Base-by-base conservation (phyloP, 768 basidiomycete species). In the Clathrus columnatus region DNA sequence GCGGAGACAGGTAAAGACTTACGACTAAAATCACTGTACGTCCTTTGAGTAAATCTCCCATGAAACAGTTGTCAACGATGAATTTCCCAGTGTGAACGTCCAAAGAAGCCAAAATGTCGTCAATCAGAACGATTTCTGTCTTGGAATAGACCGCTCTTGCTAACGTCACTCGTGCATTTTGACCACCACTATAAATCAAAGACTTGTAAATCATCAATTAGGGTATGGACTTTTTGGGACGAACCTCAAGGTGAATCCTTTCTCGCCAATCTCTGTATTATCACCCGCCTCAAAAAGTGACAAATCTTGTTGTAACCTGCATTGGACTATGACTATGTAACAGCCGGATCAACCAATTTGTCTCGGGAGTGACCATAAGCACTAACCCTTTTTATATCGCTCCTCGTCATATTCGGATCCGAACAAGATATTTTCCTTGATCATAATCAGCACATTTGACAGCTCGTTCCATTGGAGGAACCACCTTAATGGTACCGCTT, bases 401-500 rank as follows among this genome's bases (percentile, higher is more conserved):
- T 63, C 66, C 45, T 72, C 69, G 29, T 78, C 70, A 54, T 67
- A 77, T 2, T 69, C 59, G 7, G 69, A 63, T 29, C 76, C 74
- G 53, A 78, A 77, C 4, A 76, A 50, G 47, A 80, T 77, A 57
- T 80, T 80, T n/a, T 75, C 69, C 68, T 83, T 76, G 76, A 21
- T 78, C 7, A 75, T 21, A 21, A 28, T 23, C 20, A 54, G 21
- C 26, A 30, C 46, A 43, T n/a, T 24, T 50, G n/a, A 57, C 29
- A 5, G 32, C 24, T 50, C 1, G 6, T 14, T 5, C 4, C 14
- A 11, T 23, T 26, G 14, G 24, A 24, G 10, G n/a, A 28, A 26
- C 20, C 50, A 81, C 83, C 64, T 70, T 73, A 51, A 89, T 86
- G 0, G 85, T 88, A 57, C 85, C 85, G 60, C 89, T 91, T 65